A percentile compares a stretch with the other conserved stretches of the same genome.
These are phyloP conservation scores for Colletotrichum sp. DNA, from an alignment of 2,329 filamentous ascomycete species.

Conservation along the genomic window DNA sequence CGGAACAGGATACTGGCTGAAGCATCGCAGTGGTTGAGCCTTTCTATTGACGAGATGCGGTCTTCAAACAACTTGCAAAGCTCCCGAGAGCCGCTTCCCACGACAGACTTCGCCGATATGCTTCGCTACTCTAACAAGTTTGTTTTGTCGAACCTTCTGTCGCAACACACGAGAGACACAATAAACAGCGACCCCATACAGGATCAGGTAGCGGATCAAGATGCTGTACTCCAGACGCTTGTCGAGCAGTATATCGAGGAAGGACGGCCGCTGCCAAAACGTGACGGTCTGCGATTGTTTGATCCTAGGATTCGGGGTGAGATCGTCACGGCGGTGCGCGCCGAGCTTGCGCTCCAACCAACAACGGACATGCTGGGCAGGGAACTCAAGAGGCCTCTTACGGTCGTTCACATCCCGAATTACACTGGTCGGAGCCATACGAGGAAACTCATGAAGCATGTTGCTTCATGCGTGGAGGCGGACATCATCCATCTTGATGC, in stretches of 20 bases:
- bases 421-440: slow-evolving; percentile 27
- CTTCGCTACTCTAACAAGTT: slow-evolving; percentile 17
- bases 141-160: slow-evolving; percentile 11
- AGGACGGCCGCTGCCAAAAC: slow-evolving; percentile 6
- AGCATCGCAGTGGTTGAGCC: slow-evolving; percentile 16
- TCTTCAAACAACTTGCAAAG: not conserved
- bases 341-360: slow-evolving; percentile 31
- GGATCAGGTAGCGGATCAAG: not conserved
- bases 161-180: slow-evolving; percentile 11
- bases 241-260: slow-evolving; percentile 18
- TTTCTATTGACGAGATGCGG: slow-evolving; percentile 20
- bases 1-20: slow-evolving; percentile 16
- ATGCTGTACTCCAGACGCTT: not conserved
- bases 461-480: slow-evolving; percentile 66
- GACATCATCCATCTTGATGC: slow-evolving; percentile 74
- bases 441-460: slow-evolving; percentile 58
- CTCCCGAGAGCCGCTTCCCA: slow-evolving; percentile 10
- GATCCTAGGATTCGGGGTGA: slow-evolving; percentile 26
- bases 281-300: slow-evolving; percentile 8
- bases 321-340: slow-evolving; percentile 33
- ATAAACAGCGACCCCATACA: not conserved
- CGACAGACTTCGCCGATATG: slow-evolving; percentile 20
- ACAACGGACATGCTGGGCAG: slow-evolving; percentile 22
- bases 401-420: slow-evolving; percentile 39
- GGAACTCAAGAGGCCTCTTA: slow-evolving; percentile 35